Evolutionary conservation across 169 alveolate species (phyloP), one percentile per base, ranked within the genome.

Genomic region (Cytauxzoon felis): DNA sequence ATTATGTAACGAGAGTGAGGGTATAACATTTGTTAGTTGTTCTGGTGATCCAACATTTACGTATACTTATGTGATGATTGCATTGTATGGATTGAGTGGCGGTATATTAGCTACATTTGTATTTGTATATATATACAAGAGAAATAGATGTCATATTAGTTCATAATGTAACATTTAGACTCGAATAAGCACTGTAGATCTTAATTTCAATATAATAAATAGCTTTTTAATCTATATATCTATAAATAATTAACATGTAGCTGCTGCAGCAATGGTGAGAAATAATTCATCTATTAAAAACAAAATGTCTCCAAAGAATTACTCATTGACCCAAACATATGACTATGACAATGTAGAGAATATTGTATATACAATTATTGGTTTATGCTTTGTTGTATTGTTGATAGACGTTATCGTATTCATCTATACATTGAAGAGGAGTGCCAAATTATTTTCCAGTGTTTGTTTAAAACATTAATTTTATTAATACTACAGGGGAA

Each of bases 21-120:
- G 43, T 26, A 65, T 71, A 19, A 41, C 81, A 8, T 76, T 76
- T 40, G 68, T 76, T 26, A 65, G 80, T 30, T 76, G 86, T 54
- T n/a, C 7, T 2, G 80, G 80, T 19, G 38, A 16, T 1, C 51
- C 71, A 8, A 19, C 53, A 5, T 1, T 23, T 9, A 19, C 29
- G n/a, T 49, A 43, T 9, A 16, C 56, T 33, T 53, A 36, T 59
- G 19, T 66, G 29, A 54, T 66, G 48, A 3, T 19, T 23, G 13
- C 13, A 19, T 61, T 66, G 4, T 34, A 30, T 2, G 32, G 29
- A 9, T 21, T 56, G 19, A 34, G 41, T 5, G 78, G 78, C 9
- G 69, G 50, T 5, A 18, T 54, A 30, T 24, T 34, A 21, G 69
- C 69, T 9, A 13, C 24, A 29, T 32, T 51, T 7, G 0, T 66